These are phyloP conservation scores for Tolypocladium cylindrosporum DNA, from an alignment of 2,329 filamentous ascomycete genomes.

Conservation along the genomic window DNA sequence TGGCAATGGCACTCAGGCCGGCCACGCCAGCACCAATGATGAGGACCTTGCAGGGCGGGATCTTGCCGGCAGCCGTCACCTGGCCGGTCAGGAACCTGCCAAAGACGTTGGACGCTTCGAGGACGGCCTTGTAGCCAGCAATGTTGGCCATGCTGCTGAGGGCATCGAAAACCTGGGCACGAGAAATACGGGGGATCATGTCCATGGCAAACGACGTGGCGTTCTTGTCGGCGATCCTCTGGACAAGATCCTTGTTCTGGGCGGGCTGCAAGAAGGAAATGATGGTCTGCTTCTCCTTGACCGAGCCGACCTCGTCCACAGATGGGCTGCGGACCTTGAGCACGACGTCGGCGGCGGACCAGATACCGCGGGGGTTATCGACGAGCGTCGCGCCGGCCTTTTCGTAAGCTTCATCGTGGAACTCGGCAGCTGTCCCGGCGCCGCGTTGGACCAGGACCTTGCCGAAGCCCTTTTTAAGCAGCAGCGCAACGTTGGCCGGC, in stretches of 20 bases:
- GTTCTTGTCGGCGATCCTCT: slow-evolving; percentile 59
- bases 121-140: slow-evolving; percentile 82
- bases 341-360: slow-evolving; percentile 66
- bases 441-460: slow-evolving; percentile 70
- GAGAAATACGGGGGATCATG: slow-evolving; percentile 80
- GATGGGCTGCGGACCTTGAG: slow-evolving; percentile 75
- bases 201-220: slow-evolving; percentile 85
- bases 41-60: slow-evolving; percentile 81
- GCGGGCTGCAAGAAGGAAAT: slow-evolving; percentile 77
- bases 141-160: slow-evolving; percentile 92
- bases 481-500: slow-evolving; percentile 68
- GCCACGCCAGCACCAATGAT: slow-evolving; percentile 88
- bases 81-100: slow-evolving; percentile 83
- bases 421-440: slow-evolving; percentile 68
- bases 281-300: slow-evolving; percentile 61
- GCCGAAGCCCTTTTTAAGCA: slow-evolving; percentile 78
- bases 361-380: slow-evolving; percentile 56
- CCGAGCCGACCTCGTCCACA: slow-evolving; percentile 55
- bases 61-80: slow-evolving; percentile 82
- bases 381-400: slow-evolving; percentile 70
- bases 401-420: slow-evolving; percentile 67
- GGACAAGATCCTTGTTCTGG: slow-evolving; percentile 67
- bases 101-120: slow-evolving; percentile 84
- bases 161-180: slow-evolving; percentile 81
- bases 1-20: slow-evolving; percentile 79